Base-by-base conservation (phyloP, 441 rosid species). In the Adansonia madagascariensis region DNA sequence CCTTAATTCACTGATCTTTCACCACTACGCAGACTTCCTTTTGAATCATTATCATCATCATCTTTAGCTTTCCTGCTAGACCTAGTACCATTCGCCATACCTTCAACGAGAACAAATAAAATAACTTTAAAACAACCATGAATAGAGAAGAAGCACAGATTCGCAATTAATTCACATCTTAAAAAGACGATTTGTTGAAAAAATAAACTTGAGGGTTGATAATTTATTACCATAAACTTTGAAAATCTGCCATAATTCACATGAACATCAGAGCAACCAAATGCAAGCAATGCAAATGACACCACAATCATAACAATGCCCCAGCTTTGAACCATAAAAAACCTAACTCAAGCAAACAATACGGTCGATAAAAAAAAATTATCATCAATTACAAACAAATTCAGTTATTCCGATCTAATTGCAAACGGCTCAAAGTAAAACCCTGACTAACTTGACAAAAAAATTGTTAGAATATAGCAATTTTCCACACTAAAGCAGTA, bases 81-180 rank as follows among this genome's bases (percentile, higher is more conserved):
- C 77, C 77, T 73, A 67, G 82, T 65, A 74, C 78, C 85, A 78
- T 76, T 86, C 57, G 73, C 85, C 92, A 86, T 88, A 44, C 41
- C 72, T 77, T 57, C 71, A 27, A 61, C 0, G 7, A 2, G 3
- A 68, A 69, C 44, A 41, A 63, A 46, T 15, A 47, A 75, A 35
- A 31, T 8, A 31, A 61, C 50, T 17, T 61, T 10, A 75, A 62
- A 75, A 52, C 20, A 2, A 35, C 50, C 5, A 50, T 52, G 59
- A 41, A 17, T 15, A 63, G 8, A 62, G 46, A 44, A 61, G 6
- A 71, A 53, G 3, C 49, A 31, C 2, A 35, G 14, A 71, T 11
- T 5, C 9, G 0, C 57, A 61, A 74, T 44, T 47, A 47, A 24
- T 49, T 52, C 60, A 47, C 71, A 62, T 62, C 39, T 6, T 24